Evolutionary conservation across 2,329 filamentous ascomycete genomes (phyloP), one percentile per base, ranked within the genome.

Genomic region (Ambrosiella beaveri): DNA sequence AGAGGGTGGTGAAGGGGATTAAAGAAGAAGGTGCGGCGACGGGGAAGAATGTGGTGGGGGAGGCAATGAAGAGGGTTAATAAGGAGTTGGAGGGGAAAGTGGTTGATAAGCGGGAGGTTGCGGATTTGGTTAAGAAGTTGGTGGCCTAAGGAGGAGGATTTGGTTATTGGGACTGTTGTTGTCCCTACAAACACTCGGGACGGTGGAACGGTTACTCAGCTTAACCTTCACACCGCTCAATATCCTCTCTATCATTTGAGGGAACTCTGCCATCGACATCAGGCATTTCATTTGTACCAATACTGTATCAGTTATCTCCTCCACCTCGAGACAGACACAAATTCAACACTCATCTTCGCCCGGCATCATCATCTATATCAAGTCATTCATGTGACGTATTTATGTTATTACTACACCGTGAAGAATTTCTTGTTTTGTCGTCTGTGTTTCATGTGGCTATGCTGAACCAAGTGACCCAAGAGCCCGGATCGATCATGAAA

Each of bases 21-120:
- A 75, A 74, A 40, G 65, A 64, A 2, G 67, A 66, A 7, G 65
- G 64, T 52, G 76, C 74, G 40, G 65, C 64, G 3, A 67, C 66
- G 7, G 65, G 64, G 54, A 79, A 80, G 67, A 65, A 73, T 12
- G 68, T 74, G 54, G 69, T 82, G 62, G 81, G 83, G 3, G 74
- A 79, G 58, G 75, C 84, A 8, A 78, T 88, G 76, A 85, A 81
- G 72, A 74, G 71, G 61, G 67, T 85, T 9, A 68, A 79, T 56
- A 70, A 71, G 3, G 70, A 71, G 36, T 69, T 86, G 36, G 78
- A 81, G 60, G 84, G 79, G 40, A 82, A 82, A 69, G 74, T 78
- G 44, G 75, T 86, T 40, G 79, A 88, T 65, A 80, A 75, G 69
- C 75, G 74, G 56, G 74, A 78, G 62, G 70, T 89, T 53, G 76